Base-by-base conservation (phyloP, 495 filamentous ascomycete species). In the Xylaria nigripes region DNA sequence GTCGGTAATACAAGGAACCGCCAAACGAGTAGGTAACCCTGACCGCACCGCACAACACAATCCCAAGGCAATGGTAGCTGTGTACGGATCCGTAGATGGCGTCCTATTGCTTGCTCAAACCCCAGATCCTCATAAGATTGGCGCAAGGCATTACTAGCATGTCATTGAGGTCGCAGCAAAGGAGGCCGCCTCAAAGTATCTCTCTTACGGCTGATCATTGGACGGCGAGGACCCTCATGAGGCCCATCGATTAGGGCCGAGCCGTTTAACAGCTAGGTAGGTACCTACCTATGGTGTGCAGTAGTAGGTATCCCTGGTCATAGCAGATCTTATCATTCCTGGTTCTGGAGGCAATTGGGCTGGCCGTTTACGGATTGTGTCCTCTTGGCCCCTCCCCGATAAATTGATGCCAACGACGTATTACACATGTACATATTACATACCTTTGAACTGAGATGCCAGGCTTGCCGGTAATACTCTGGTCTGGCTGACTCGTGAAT, bases 211-310 rank as follows among this genome's bases (percentile, higher is more conserved):
- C 53, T 45, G 13, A 12, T 38, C 46, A 55, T 55, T 55, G 53
- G 53, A 44, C 19, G 5, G 46, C 45, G 1, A 21, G 18, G 27
- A n/a, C 32, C 46, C 53, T 45, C 53, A 40, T 34, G 24, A 32
- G 34, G 45, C 36, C 45, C 52, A 45, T 44, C 38, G 8, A 29
- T 42, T 8, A 50, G 46, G 29, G 38, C 53, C 40, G 46, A 24
- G 18, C 53, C 53, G 59, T 55, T 61, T 54, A 55, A 54, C 51
- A 67, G 55, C 57, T n/a, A n/a, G n/a, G n/a, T n/a, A n/a, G n/a
- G n/a, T n/a, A n/a, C n/a, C n/a, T n/a, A n/a, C n/a, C n/a, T 59
- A 57, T 62, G 62, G 64, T 64, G 60, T 64, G 61, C 64, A 60
- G 48, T 44, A 50, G n/a, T n/a, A n/a, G n/a, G n/a, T n/a, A 36